Evolutionary conservation across 108 stramenopile species (phyloP).

Genomic region (Epipyxis sp.): DNA sequence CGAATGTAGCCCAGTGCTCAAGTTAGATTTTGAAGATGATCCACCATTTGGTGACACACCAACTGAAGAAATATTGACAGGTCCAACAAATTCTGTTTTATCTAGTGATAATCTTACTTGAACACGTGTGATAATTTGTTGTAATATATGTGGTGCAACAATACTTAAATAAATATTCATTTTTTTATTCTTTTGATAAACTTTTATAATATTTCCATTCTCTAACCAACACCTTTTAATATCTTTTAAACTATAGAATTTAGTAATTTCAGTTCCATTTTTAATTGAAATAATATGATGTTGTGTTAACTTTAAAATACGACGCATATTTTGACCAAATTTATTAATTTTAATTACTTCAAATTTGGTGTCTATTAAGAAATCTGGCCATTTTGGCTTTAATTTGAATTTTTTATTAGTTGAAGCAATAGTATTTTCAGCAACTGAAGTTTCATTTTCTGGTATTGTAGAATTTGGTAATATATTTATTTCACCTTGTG

Average conservation of each 20-base stretch:
- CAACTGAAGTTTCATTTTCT: too few relatives aligned
- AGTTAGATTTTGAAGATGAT: too few relatives aligned
- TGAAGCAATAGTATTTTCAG: too few relatives aligned
- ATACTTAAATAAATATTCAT: not conserved
- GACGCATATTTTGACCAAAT: slow-evolving; percentile 16
- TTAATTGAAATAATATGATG: slow-evolving; percentile 19
- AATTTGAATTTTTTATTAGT: too few relatives aligned
- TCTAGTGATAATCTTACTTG: slow-evolving; percentile 16
- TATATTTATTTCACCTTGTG: not conserved
- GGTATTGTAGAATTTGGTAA: too few relatives aligned
- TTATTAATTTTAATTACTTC: slow-evolving; percentile 31
- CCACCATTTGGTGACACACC: too few relatives aligned
- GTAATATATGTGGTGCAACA: slow-evolving; percentile 15
- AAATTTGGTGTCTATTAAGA: not conserved
- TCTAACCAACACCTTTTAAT: not conserved
- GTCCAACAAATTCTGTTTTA: not conserved
- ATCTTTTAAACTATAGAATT: not conserved
- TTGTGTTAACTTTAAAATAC: slow-evolving; percentile 4
- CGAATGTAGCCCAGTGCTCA: too few relatives aligned
- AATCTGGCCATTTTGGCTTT: slow-evolving; percentile 14
- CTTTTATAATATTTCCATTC: not conserved
- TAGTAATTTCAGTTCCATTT: slow-evolving; percentile 7
- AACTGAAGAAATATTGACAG: not conserved
- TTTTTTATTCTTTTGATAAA: not conserved
- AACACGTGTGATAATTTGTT: slow-evolving; percentile 25